Evolutionary conservation across 2,329 filamentous ascomycete species (phyloP).

Genomic region (Claviceps sp.): DNA sequence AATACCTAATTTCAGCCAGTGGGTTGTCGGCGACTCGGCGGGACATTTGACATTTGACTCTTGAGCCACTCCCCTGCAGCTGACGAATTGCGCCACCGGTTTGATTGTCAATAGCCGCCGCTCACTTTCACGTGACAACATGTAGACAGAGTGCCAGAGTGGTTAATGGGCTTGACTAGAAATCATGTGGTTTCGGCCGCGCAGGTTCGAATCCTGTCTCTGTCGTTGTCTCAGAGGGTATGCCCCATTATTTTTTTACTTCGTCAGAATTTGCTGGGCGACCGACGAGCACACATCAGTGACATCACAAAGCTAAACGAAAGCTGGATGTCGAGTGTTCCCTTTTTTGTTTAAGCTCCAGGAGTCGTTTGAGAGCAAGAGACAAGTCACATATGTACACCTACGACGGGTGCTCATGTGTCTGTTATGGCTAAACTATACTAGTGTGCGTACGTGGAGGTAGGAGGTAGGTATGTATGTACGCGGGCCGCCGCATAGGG

Average conservation of each 20-base stretch:
- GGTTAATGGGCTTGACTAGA: conserved; percentile 9
- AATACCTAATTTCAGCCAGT: too few species aligned
- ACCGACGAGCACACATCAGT: too few species aligned
- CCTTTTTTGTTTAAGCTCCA: too few species aligned
- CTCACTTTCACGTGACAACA: not conserved
- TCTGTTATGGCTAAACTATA: too few species aligned
- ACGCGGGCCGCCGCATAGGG: too few species aligned
- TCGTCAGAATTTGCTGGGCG: not conserved
- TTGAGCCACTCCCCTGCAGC: not conserved
- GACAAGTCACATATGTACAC: too few species aligned
- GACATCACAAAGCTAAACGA: too few species aligned
- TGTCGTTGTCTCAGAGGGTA: not conserved
- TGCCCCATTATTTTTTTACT: not conserved
- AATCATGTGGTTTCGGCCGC: conserved; percentile 10
- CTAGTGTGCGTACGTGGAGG: too few species aligned
- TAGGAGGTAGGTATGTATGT: too few species aligned
- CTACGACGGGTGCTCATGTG: too few species aligned
- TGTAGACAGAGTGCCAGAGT: conserved; percentile 10
- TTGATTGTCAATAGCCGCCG: not conserved
- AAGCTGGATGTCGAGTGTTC: not conserved
- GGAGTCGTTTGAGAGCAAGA: too few species aligned
- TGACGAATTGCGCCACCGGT: rapidly evolving
- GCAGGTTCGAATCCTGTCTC: conserved; percentile 12
- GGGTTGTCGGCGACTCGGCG: not conserved
- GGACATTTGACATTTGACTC: too few species aligned